phyloP scores from a whole-genome alignment of 1,284 basidiomycete species.

The Earliella scabrosa region DNA sequence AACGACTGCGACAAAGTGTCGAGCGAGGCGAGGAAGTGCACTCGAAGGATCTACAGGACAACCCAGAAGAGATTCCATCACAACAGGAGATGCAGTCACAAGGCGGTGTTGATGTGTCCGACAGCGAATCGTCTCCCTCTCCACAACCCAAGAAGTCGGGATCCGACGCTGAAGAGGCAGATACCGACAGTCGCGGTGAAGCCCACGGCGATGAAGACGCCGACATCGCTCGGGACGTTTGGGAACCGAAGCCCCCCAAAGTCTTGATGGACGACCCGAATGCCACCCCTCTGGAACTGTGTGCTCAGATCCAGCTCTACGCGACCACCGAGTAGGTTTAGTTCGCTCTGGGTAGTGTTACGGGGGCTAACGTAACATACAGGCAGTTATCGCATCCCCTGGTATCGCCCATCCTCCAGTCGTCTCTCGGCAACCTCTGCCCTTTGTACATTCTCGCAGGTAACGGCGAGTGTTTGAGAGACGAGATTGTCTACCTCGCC shows the following conservation, averaged over 20 bases:
- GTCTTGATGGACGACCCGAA: conserved; percentile 58
- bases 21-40: conserved; percentile 23
- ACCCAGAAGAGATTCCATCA: conserved; percentile 28
- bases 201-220: background rate
- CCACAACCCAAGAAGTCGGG: background rate
- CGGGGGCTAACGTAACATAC: background rate
- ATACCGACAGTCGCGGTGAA: conserved; percentile 2
- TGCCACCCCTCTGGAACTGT: conserved; percentile 51
- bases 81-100: conserved; percentile 45
- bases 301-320: conserved; percentile 82
- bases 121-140: background rate
- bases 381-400: conserved; percentile 83
- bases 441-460: conserved; percentile 83
- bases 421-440: conserved; percentile 83
- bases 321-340: conserved; percentile 70
- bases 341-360: background rate
- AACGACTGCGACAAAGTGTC: conserved; percentile 19
- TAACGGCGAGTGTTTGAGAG: conserved; percentile 79
- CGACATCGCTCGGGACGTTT: conserved; percentile 37
- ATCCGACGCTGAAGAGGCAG: background rate
- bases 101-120: background rate
- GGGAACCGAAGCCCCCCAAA: conserved; percentile 63
- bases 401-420: conserved; percentile 77
- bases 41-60: conserved; percentile 28
- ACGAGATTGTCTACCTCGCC: conserved; percentile 83